Conservation (phyloP, 352 stramenopile genomes). For the Globisporangium abappressorium region DNA sequence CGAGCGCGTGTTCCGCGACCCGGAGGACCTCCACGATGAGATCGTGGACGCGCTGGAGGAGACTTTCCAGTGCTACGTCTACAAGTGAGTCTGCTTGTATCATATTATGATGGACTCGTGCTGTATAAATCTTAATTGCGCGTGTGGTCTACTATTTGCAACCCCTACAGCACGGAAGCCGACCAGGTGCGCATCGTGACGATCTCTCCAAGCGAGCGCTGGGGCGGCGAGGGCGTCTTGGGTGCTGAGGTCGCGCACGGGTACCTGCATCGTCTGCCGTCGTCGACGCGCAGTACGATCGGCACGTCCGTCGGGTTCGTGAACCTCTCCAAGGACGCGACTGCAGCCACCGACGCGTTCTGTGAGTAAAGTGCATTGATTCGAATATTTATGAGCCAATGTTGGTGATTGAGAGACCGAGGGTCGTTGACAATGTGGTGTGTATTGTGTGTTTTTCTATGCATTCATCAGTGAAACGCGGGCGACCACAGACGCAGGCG, state of each 20-base stretch:
- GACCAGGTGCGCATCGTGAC: slow-evolving; percentile 93
- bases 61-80: slow-evolving; percentile 97
- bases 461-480: slow-evolving; percentile 11
- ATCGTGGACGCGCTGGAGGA: slow-evolving; percentile 88
- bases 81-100: slow-evolving; percentile 71
- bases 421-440: background rate
- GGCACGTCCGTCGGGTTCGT: slow-evolving; percentile 80
- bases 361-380: slow-evolving; percentile 32
- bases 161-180: slow-evolving; percentile 54
- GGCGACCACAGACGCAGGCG: slow-evolving; percentile 3
- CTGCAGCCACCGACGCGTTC: slow-evolving; percentile 75
- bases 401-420: background rate
- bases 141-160: background rate
- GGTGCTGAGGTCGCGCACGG: slow-evolving; percentile 94
- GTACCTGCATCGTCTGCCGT: slow-evolving; percentile 94
- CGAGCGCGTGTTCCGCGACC: slow-evolving; percentile 78
- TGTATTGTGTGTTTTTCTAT: background rate
- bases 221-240: slow-evolving; percentile 91
- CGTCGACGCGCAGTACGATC: slow-evolving; percentile 42
- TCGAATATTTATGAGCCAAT: background rate
- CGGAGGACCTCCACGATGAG: slow-evolving; percentile 88
- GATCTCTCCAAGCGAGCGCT: slow-evolving; percentile 72
- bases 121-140: slow-evolving; percentile 1
- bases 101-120: background rate
- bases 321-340: slow-evolving; percentile 63